phyloP scores from a whole-genome alignment of 1,284 basidiomycete species.

The Ustilago cynodontis region DNA sequence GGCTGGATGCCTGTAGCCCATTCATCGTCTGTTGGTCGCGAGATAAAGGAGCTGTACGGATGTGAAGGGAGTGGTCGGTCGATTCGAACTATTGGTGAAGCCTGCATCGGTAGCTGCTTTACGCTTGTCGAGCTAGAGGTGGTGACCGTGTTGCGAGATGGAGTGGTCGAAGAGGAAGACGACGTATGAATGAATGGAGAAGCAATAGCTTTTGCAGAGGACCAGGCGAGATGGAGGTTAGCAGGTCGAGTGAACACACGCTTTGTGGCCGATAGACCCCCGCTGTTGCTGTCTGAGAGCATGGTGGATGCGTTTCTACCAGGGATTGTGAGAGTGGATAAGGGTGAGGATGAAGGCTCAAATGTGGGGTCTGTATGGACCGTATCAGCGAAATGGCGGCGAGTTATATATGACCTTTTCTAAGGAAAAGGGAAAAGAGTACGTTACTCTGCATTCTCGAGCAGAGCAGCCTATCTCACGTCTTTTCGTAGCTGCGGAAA shows the following conservation, averaged over 20 bases:
- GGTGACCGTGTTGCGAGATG: neutral
- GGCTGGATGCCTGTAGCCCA: no score
- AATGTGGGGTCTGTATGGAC: neutral
- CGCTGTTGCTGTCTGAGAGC: neutral
- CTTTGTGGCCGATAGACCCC: conserved; percentile 4
- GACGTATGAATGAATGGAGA: neutral
- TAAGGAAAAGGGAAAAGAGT: neutral
- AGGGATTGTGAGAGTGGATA: neutral
- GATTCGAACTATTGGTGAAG: neutral
- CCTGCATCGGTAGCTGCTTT: neutral
- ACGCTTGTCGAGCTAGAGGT: neutral
- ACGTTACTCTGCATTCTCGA: neutral
- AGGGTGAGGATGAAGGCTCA: neutral
- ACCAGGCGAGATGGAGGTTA: conserved; percentile 32
- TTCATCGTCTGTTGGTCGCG: neutral
- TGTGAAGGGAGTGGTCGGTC: conserved; percentile 2
- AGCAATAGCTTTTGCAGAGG: conserved; percentile 6
- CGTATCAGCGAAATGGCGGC: neutral
- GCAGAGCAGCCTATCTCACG: no score
- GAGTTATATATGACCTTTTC: neutral
- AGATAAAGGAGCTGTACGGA: conserved; percentile 19
- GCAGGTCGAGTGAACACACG: conserved; percentile 28
- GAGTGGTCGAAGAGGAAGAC: neutral
- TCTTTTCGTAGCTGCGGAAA: no score
- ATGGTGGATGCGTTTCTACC: neutral